phyloP scores from a whole-genome alignment of 805 yeast species.

The Debaryomyces maramus region DNA sequence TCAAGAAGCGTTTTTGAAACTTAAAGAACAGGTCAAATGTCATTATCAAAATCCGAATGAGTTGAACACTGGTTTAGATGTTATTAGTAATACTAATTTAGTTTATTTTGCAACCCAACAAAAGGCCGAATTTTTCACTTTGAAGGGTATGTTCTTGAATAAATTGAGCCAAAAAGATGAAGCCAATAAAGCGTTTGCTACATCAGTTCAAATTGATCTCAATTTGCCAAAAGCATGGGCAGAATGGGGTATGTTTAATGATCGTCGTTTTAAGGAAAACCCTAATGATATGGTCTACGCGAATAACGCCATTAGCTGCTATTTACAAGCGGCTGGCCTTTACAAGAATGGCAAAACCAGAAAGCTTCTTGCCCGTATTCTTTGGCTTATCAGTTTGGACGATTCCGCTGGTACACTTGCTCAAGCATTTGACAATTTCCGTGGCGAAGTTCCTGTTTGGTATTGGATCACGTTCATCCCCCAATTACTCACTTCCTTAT shows the following conservation, averaged over 20 bases:
- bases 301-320: constrained; percentile 91
- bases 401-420: constrained; percentile 79
- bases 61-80: constrained; percentile 92
- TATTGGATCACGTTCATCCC: constrained; percentile 98
- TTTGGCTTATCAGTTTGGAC: constrained; percentile 92
- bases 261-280: constrained; percentile 78
- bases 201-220: constrained; percentile 94
- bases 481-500: constrained; percentile 82
- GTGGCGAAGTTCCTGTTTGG: constrained; percentile 98
- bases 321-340: constrained; percentile 94
- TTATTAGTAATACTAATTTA: constrained; percentile 91
- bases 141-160: constrained; percentile 97
- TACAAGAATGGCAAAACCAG: constrained; percentile 92
- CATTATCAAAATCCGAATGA: constrained; percentile 92
- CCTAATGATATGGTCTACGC: constrained; percentile 82
- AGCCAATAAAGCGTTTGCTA: constrained; percentile 96
- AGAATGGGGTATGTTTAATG: constrained; percentile 98
- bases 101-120: constrained; percentile 97
- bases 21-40: constrained; percentile 96
- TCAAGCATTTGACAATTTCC: constrained; percentile 84
- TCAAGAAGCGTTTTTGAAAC: constrained; percentile 93
- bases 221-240: constrained; percentile 99
- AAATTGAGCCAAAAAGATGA: constrained; percentile 88
- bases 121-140: constrained; percentile 95
- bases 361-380: constrained; percentile 79